phyloP scores from a whole-genome alignment of 2,329 filamentous ascomycete genomes.

The Trichoderma sp. region DNA sequence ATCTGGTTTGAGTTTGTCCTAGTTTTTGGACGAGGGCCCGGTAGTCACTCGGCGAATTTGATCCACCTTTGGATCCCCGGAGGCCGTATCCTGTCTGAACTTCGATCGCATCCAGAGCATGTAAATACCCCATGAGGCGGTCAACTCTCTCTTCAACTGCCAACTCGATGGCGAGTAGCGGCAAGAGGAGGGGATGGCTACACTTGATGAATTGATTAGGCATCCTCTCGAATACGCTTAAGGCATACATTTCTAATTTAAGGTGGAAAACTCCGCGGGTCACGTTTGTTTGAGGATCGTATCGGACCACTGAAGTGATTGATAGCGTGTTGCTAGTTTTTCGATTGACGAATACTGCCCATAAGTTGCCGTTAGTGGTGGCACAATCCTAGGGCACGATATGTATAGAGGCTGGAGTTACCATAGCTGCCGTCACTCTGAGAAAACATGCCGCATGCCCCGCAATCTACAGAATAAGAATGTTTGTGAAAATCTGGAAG shows the following conservation, averaged over 20 bases:
- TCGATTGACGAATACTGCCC: not conserved
- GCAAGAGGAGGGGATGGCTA: not conserved
- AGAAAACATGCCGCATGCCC: not conserved
- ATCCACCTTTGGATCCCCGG: too few species aligned
- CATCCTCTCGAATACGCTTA: not conserved
- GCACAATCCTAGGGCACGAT: not conserved
- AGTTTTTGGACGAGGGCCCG: not conserved
- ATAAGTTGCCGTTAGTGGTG: not conserved
- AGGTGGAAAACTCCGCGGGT: not conserved
- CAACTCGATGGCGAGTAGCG: not conserved
- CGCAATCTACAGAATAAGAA: not conserved
- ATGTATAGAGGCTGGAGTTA: not conserved
- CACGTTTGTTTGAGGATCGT: not conserved
- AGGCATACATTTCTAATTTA: accelerated
- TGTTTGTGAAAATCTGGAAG: not conserved
- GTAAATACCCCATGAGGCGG: accelerated
- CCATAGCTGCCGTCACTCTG: not conserved
- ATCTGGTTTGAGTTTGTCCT: not conserved
- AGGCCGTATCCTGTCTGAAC: not conserved
- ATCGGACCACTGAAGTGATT: not conserved
- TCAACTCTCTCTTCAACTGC: too few species aligned
- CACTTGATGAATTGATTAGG: not conserved
- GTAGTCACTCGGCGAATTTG: not conserved
- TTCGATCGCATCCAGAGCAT: not conserved
- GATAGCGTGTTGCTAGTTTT: not conserved